A percentile compares a stretch with the other conserved stretches of the same genome.
Evolutionary conservation across 2,329 filamentous ascomycete genomes (phyloP).

Genomic region (Teratosphaeria zuluensis): DNA sequence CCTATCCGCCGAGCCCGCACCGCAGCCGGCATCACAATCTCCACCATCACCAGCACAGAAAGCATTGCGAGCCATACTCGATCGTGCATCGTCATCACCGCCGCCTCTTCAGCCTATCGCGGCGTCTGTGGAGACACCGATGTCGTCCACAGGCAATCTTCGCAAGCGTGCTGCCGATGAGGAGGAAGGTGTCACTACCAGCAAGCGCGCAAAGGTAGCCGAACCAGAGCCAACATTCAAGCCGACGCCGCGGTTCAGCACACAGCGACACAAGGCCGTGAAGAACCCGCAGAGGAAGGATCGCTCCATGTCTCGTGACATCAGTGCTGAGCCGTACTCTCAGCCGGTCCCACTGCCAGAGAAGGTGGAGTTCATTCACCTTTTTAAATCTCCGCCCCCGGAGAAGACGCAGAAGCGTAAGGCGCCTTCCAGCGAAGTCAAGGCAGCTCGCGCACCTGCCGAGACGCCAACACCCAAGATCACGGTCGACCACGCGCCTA

Average conservation of each 20-base stretch:
- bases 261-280: neutral
- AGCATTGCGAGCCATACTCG: neutral
- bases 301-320: neutral
- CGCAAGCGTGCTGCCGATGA: neutral
- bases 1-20: neutral
- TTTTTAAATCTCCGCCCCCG: slow-evolving; percentile 1
- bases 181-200: neutral
- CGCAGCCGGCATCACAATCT: neutral
- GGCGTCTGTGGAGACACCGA: neutral
- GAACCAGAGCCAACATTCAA: neutral
- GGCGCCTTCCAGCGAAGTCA: neutral
- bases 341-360: neutral
- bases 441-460: neutral
- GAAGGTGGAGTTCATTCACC: slow-evolving; percentile 7
- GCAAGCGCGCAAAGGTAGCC: neutral
- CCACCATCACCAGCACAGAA: slow-evolving; percentile 1
- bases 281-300: neutral
- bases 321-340: neutral
- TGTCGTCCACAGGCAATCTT: neutral
- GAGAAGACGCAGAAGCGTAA: slow-evolving; percentile 1
- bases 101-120: neutral
- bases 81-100: neutral
- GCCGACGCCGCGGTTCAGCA: neutral
- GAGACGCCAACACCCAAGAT: neutral
- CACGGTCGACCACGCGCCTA: neutral